A percentile compares a stretch with the other conserved stretches of the same genome.
phyloP scores from a whole-genome alignment of 495 filamentous ascomycete species.

The Lophiotrema nucula region DNA sequence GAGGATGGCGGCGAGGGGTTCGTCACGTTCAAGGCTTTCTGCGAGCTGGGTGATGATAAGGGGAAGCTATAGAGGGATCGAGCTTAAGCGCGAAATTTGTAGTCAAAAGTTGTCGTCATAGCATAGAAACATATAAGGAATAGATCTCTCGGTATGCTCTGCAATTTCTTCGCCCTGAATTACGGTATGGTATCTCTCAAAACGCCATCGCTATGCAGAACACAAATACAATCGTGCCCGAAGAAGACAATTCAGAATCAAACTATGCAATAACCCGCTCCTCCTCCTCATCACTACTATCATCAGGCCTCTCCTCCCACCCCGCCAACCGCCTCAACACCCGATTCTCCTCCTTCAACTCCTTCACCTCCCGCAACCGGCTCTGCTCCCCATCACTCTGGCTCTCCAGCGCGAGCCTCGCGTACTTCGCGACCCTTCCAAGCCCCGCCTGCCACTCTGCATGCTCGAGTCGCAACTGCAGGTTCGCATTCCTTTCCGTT shows the following conservation, averaged over 20 bases:
- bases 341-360: slow-evolving; percentile 42
- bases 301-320: slow-evolving; percentile 33
- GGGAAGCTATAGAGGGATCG: slow-evolving; percentile 15
- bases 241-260: neutral
- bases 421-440: slow-evolving; percentile 31
- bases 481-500: slow-evolving; percentile 55
- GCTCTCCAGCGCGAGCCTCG: slow-evolving; percentile 31
- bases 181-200: too few relatives aligned
- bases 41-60: slow-evolving; percentile 57
- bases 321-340: slow-evolving; percentile 39
- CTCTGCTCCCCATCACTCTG: slow-evolving; percentile 32
- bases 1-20: slow-evolving; percentile 59
- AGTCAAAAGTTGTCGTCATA: too few relatives aligned
- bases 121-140: too few relatives aligned
- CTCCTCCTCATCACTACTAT: slow-evolving; percentile 35
- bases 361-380: slow-evolving; percentile 26
- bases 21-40: slow-evolving; percentile 93
- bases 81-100: too few relatives aligned
- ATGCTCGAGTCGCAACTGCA: slow-evolving; percentile 61
- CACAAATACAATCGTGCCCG: neutral
- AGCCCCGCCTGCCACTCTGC: slow-evolving; percentile 60
- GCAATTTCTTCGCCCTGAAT: too few relatives aligned
- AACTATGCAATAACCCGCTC: neutral
- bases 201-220: slow-evolving; percentile 15
- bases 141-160: too few relatives aligned